phyloP scores from a whole-genome alignment of 176 grass and related monocot genomes.

The maize (Zea mays) region Zm-B73-REFERENCE-NAM-5.0 NC_050097.1:157732001-157732500 shows the following conservation, averaged over 20 bases:
- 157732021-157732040: conserved; percentile 39
- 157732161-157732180: not conserved
- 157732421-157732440: conserved; percentile 32
- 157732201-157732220: conserved; percentile 89
- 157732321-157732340: conserved; percentile 93
- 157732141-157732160: conserved; percentile 1
- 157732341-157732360: conserved; percentile 98
- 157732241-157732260: conserved; percentile 93
- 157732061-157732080: conserved; percentile 96
- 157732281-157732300: conserved; percentile 92
- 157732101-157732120: conserved; percentile 52
- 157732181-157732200: conserved; percentile 59
- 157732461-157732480: not conserved
- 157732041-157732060: conserved; percentile 92
- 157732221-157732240: conserved; percentile 96
- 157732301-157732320: conserved; percentile 99
- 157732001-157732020: not conserved
- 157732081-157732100: conserved; percentile 93
- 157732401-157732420: conserved; percentile 94
- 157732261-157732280: conserved; percentile 87
- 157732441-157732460: conserved; percentile 27
- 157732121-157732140: conserved; percentile 32
- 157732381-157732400: conserved; percentile 91
- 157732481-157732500: not conserved
- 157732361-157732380: conserved; percentile 95